Base-by-base conservation (phyloP, 164 flowering plant genomes). In the Hamamelis virginiana region DNA sequence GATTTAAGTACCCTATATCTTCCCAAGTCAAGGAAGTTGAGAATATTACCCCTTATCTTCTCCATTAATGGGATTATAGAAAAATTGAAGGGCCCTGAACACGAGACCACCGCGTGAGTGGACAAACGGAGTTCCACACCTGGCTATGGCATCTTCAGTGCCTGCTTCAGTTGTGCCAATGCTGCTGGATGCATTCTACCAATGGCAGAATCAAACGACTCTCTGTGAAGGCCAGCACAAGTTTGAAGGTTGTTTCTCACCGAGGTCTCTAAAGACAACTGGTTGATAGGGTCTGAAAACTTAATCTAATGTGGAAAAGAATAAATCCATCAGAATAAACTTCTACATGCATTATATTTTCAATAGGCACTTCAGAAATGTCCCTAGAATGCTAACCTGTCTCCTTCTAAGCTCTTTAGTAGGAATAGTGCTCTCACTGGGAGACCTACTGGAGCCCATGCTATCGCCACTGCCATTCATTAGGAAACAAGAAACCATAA, bases 221-320 rank as follows among this genome's bases (percentile, higher is more conserved):
- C 96, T 23, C 99, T 97, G 82, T 95, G 97, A 78, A 95, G 85
- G 23, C 84, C 69, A 62, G 96, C 88, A 81, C 97, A 95, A 1
- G 85, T 85, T 78, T 87, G 92, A 80, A 95, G 97, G 74, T 92
- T 92, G 25, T 91, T 92, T 64, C 88, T 80, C 69, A 92, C 83
- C 16, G 86, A 81, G n/a, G 77, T 81, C 74, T 90, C 96, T 67
- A 96, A 55, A 21, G 98, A 86, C 74, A 85, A 59, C 59, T 82
- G 86, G 71, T 85, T 85, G 73, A 93, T 82, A 62, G 93, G 96
- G 71, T 96, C 98, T 15, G 94, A 86, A 59, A 84, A 72, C 74
- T 89, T 88, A 50, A 96, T 87, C 99, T 96, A 77, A 48, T 43
- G 1, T 64, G 18, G 55, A 4, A 22, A 51, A 41, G 51, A 18